Evolutionary conservation across 148 eudicot genomes (phyloP), one percentile per base, ranked within the genome.

Genomic region (Bassia scoparia): DNA sequence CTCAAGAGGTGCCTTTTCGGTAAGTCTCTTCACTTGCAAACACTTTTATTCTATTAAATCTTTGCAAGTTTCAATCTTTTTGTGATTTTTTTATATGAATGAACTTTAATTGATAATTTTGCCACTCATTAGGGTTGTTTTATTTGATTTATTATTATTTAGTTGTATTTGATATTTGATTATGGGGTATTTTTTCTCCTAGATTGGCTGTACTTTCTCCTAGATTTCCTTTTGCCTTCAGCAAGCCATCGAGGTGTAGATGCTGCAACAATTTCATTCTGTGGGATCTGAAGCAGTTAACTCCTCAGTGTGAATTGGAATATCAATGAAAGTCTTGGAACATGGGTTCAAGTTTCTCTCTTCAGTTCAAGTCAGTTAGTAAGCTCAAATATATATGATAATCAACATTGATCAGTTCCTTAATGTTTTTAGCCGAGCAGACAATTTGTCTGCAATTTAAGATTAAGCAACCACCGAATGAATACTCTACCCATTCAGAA

Each of bases 291-390:
- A 26, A 27, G 34, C 1, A 58, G 62, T 18, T 58, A 29, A 14
- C n/a, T n/a, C 0, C 16, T 58, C 34, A 8, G 44, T 12, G n/a
- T 41, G 9, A 7, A 9, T 41, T 41, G 4, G 3, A 41, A 7
- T 7, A 6, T 41, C 5, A 7, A 6, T 41, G 9, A 3, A 12
- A 41, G 44, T 12, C 7, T 7, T 7, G 44, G 8, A 41, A 41
- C 16, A 23, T 62, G 43, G 38, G 49, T 1, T 58, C 62, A 58
- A 26, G 62, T 61, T 33, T 16, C 21, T 33, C 21, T 5, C n/a
- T n/a, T n/a, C n/a, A n/a, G n/a, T n/a, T 63, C 67, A 35, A 63
- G 37, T 27, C 27, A 63, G 67, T 63, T n/a, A 37, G 16, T 60
- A 12, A 1, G 38, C n/a, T 60, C 5, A 59, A 12, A 52, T 5